Percentiles rank a stretch among this genome's conserved stretches.
Conservation (phyloP, 2,329 filamentous ascomycete species). For the Trichoderma sp. region DNA sequence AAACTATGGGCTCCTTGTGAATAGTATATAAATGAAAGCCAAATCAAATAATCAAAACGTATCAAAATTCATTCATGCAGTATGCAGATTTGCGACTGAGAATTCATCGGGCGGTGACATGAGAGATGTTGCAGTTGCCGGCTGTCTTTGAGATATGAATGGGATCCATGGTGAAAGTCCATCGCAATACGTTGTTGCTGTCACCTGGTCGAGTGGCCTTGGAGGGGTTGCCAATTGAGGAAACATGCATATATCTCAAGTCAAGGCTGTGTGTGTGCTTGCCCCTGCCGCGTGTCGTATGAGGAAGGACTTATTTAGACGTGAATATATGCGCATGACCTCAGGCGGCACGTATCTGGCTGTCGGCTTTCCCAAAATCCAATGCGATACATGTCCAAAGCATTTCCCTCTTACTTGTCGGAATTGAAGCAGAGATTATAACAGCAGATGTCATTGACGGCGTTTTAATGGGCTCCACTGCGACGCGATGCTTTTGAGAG, state of each 20-base stretch:
- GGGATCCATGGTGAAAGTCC: slow-evolving; percentile 7
- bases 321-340: slow-evolving; percentile 1
- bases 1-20: neutral
- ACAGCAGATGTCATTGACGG: slow-evolving; percentile 17
- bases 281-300: neutral
- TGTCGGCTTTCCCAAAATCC: neutral
- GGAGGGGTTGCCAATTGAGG: neutral
- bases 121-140: neutral
- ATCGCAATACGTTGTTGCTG: slow-evolving; percentile 1
- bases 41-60: neutral
- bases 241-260: slow-evolving; percentile 9
- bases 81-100: neutral
- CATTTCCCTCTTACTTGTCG: slow-evolving; percentile 21
- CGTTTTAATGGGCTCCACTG: slow-evolving; percentile 14
- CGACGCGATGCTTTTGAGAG: slow-evolving; percentile 15
- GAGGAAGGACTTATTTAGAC: neutral
- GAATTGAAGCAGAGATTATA: slow-evolving; percentile 14
- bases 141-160: neutral
- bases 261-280: slow-evolving; percentile 8
- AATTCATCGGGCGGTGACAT: neutral
- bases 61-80: neutral
- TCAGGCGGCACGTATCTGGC: neutral
- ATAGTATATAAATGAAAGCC: neutral
- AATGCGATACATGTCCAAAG: slow-evolving; percentile 9
- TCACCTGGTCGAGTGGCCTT: neutral